phyloP scores from a whole-genome alignment of 352 stramenopile genomes.

The Pythium diclinum region DNA sequence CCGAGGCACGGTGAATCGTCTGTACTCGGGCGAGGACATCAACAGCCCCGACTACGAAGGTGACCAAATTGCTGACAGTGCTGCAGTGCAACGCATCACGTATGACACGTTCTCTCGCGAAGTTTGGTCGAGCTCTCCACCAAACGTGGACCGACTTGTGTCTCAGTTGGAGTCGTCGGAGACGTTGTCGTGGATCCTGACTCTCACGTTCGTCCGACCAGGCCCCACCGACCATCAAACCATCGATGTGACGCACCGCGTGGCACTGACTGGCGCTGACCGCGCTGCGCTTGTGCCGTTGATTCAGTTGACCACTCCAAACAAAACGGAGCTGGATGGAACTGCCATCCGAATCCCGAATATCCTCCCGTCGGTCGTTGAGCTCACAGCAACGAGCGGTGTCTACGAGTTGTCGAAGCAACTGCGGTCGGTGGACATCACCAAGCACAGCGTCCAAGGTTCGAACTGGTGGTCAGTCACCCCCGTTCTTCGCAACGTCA shows the following conservation, averaged over 20 bases:
- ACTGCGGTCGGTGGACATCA: slow-evolving; percentile 52
- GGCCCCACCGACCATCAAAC: slow-evolving; percentile 58
- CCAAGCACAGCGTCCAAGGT: slow-evolving; percentile 52
- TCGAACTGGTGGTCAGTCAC: slow-evolving; percentile 69
- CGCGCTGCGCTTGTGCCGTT: slow-evolving; percentile 66
- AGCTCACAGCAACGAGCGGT: slow-evolving; percentile 65
- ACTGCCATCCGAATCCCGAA: slow-evolving; percentile 44
- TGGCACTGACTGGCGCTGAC: slow-evolving; percentile 49
- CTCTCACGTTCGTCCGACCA: slow-evolving; percentile 62
- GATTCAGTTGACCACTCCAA: slow-evolving; percentile 47
- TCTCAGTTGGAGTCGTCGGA: slow-evolving; percentile 66
- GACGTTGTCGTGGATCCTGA: slow-evolving; percentile 69
- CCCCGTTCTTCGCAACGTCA: slow-evolving; percentile 30
- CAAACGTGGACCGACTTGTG: slow-evolving; percentile 67
- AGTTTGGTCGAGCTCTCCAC: slow-evolving; percentile 72
- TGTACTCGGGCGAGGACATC: slow-evolving; percentile 74
- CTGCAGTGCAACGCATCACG: slow-evolving; percentile 73
- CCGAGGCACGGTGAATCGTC: slow-evolving; percentile 65
- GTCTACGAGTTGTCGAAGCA: slow-evolving; percentile 52
- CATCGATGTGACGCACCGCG: slow-evolving; percentile 50
- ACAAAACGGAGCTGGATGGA: slow-evolving; percentile 21
- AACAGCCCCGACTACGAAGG: slow-evolving; percentile 69
- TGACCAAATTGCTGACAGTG: slow-evolving; percentile 63
- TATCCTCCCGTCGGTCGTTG: slow-evolving; percentile 62
- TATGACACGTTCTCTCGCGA: slow-evolving; percentile 76